Conservation (phyloP, 2,329 filamentous ascomycete genomes). For the Trichoderma atroviride region DNA sequence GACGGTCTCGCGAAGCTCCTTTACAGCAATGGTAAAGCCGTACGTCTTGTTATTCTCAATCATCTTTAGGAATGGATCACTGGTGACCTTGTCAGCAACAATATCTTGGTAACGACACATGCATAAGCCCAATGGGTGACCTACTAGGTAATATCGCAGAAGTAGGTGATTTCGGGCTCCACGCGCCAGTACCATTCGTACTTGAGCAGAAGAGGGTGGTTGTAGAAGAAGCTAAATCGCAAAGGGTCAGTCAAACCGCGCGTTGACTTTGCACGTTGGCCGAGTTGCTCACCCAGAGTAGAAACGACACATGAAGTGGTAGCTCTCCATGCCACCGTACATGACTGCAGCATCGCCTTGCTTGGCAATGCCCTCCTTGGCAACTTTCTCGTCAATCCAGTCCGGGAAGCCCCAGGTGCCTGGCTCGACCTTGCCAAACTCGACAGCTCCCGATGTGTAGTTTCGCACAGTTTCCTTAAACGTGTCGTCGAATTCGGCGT, state of each 20-base stretch:
- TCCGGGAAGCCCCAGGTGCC: constrained; percentile 97
- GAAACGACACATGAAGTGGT: constrained; percentile 99
- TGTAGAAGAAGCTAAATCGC: constrained; percentile 79
- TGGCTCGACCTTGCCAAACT: constrained; percentile 90
- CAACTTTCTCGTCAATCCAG: constrained; percentile 92
- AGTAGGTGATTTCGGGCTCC: constrained; percentile 99
- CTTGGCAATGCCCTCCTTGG: constrained; percentile 93
- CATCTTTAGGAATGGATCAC: constrained; percentile 96
- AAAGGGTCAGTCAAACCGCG: not conserved
- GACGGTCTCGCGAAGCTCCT: constrained; percentile 95
- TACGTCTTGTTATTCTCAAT: constrained; percentile 94
- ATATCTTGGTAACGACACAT: not conserved
- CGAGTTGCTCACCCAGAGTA: constrained; percentile 78
- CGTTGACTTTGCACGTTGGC: not conserved
- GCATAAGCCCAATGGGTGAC: constrained; percentile 15
- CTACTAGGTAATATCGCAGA: constrained; percentile 99
- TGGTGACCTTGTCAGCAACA: constrained; percentile 40
- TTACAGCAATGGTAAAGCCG: constrained; percentile 97
- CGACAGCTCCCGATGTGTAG: constrained; percentile 83
- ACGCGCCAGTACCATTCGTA: constrained; percentile 99
- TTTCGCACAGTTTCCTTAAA: constrained; percentile 89
- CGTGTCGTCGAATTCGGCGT: constrained; percentile 91
- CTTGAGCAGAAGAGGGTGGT: constrained; percentile 89
- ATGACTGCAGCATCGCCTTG: constrained; percentile 97
- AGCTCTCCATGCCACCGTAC: constrained; percentile 98